Evolutionary conservation across 192 early-diverging fungal genomes (phyloP).

Genomic region (Rhizophagus sp.): DNA sequence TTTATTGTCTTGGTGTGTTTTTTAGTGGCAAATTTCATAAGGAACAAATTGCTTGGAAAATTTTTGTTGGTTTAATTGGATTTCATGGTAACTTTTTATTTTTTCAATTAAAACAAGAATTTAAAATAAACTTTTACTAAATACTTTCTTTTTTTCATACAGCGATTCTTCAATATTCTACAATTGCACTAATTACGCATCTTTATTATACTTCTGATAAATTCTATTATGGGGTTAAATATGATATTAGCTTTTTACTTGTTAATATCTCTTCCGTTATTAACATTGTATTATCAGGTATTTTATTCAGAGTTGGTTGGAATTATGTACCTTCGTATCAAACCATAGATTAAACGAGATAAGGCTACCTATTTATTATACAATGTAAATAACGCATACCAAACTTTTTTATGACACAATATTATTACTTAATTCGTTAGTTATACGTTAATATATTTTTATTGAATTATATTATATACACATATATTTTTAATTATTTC

Average conservation of each 20-base stretch:
- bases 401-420: too few relatives aligned
- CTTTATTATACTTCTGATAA: constrained; percentile 4
- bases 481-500: too few relatives aligned
- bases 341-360: background rate
- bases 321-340: background rate
- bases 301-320: background rate
- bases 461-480: too few relatives aligned
- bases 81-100: background rate
- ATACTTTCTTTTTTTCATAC: background rate
- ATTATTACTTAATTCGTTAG: too few relatives aligned
- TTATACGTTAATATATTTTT: too few relatives aligned
- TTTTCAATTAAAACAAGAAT: background rate
- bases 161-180: constrained; percentile 10
- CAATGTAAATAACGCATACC: too few relatives aligned
- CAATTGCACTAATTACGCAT: background rate
- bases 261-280: background rate
- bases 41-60: background rate
- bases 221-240: constrained; percentile 13
- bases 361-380: too few relatives aligned
- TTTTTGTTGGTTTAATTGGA: background rate
- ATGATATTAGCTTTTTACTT: constrained; percentile 9
- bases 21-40: background rate
- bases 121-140: background rate
- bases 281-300: background rate
- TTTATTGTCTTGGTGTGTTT: constrained; percentile 13